Base-by-base conservation (phyloP, 768 basidiomycete species). In the Pseudohyphozyma bogoriensis region DNA sequence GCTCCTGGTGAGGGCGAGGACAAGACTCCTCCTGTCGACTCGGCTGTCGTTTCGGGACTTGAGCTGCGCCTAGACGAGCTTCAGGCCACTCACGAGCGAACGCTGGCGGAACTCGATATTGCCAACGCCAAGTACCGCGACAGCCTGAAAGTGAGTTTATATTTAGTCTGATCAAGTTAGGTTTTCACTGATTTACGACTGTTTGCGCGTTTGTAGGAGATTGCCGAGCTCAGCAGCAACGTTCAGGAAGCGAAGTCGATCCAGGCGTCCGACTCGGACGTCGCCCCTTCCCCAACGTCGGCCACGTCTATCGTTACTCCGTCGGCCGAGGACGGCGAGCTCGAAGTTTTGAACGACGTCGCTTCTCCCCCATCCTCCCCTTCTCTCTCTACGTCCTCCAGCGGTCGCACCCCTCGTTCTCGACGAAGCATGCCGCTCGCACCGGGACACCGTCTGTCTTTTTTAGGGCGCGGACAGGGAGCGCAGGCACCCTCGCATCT, bases 211-310 rank as follows among this genome's bases (percentile, higher is more conserved):
- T n/a, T n/a, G n/a, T n/a, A 82, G 51, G 88, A 93, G 73, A 93
- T 99, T 60, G 86, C 86, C n/a, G 89, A 92, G 68, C 81, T 99
- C 42, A 85, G 85, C 22, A 80, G 83, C n/a, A 89, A 95, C 73
- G 83, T 93, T 35, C 83, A 91, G 69, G 92, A 93, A 71, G 80
- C 83, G 11, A 89, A 85, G 68, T 80, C 90, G 33, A 44, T 60
- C 20, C 42, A 51, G 4, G 42, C 62, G 26, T 59, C 58, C 16
- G n/a, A 51, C 44, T 32, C 29, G 33, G 35, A 46, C 53, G 31
- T 31, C 33, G 51, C 39, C 18, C 13, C 54, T 11, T 60, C 56
- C 8, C 59, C 58, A n/a, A 35, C 42, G 9, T 53, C 58, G 35
- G 6, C 58, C 6, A 46, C 44, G 20, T 53, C 47, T 29, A n/a